These are phyloP conservation scores for Hibiscus syriacus DNA, from an alignment of 345 rosid species.

Conservation along the genomic window DNA sequence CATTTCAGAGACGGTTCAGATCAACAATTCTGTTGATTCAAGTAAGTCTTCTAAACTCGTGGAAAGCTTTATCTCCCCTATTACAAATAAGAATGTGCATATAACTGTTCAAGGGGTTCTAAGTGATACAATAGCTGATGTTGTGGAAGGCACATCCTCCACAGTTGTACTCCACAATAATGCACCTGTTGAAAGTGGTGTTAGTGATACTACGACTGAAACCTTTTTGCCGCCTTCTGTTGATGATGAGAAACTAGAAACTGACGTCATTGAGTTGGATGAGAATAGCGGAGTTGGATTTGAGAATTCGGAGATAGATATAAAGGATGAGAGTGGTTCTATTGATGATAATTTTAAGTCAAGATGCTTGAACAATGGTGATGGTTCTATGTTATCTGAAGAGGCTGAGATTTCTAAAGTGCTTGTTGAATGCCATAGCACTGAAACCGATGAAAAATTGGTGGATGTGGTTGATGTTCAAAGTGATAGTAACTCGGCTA, in stretches of 20 bases:
- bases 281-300: neutral
- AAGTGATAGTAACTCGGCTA: neutral
- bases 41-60: constrained; percentile 16
- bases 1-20: constrained; percentile 16
- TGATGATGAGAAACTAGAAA: neutral
- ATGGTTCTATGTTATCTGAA: neutral
- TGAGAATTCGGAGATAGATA: constrained; percentile 6
- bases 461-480: constrained; percentile 4
- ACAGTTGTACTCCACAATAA: neutral
- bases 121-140: constrained; percentile 2
- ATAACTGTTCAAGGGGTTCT: constrained; percentile 10
- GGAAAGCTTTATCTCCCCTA: neutral
- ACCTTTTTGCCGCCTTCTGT: neutral
- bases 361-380: neutral
- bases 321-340: constrained; percentile 18
- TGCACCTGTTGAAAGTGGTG: constrained; percentile 5
- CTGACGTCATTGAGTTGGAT: neutral
- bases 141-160: neutral
- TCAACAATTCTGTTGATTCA: constrained; percentile 19
- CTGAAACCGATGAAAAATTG: constrained; percentile 19
- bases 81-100: constrained; percentile 14
- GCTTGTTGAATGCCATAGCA: neutral
- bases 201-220: constrained; percentile 8
- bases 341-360: constrained; percentile 15
- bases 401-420: neutral